Evolutionary conservation across 208 protist genomes (phyloP), one percentile per base, ranked within the genome.

Genomic region (Porcisia deanei): DNA sequence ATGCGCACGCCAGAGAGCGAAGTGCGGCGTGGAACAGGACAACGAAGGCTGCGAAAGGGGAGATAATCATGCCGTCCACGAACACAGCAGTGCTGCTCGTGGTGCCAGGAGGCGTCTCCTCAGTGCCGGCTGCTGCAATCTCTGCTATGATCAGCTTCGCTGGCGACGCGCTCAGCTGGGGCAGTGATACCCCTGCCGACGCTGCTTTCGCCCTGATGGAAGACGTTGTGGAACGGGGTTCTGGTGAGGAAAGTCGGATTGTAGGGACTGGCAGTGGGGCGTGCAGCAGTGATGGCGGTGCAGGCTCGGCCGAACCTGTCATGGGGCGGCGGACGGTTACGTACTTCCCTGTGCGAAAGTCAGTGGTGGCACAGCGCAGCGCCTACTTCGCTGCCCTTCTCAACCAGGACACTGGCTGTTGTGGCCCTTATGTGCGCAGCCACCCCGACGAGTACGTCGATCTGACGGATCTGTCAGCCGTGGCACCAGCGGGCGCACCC

Each of bases 361-460:
- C 73, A 0, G 65, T 76, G 7, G 3, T 81, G 47, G 69, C 67
- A 37, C 58, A 73, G 39, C 53, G 64, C 57, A 69, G 77, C 25
- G n/a, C 37, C n/a, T 82, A 71, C 60, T 77, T 82, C 16, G 66
- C 65, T 12, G 68, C 52, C 1, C 59, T 82, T 30, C 65, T 81
- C 3, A 47, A 68, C 41, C 34, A 68, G 1, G 69, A 57, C 30
- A 30, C 30, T n/a, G 45, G 73, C 34, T 49, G 18, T 47, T 66
- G 78, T 58, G 64, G 72, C 73, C 66, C 76, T 10, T 80, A 80
- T 66, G 76, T 80, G 41, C 76, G 41, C 45, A 75, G 76, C 55
- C 47, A 18, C 8, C 76, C 76, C 7, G 76, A 80, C 63, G 76
- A 80, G 76, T 72, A 80, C 54, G 70, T 80, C n/a, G 60, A 75